Base-by-base conservation (phyloP, 2,329 filamentous ascomycete species). In the Thermoascus crustaceus region DNA sequence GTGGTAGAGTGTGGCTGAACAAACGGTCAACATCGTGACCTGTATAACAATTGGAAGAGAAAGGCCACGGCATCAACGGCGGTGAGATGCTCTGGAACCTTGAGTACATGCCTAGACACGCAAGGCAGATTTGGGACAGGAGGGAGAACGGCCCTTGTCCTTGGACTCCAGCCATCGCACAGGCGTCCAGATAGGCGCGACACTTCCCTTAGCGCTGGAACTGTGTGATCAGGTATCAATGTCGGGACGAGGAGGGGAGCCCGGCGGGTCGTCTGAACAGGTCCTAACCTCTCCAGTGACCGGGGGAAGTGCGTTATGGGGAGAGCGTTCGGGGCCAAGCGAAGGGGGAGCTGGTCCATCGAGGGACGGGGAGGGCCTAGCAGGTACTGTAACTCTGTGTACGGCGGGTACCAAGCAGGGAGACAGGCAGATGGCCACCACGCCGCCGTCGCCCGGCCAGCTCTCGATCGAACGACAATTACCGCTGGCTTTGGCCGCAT, bases 111-210 rank as follows among this genome's bases (percentile, higher is more conserved):
- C 49, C 55, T 47, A 42, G 38, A 46, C 44, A 41, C 49, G 41
- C 55, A 55, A 60, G 58, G 58, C 58, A 60, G 57, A 61, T 42
- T 60, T 46, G 41, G 38, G 43, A 40, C 35, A 37, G 38, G 39
- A 34, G 42, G 38, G 37, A 29, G 7, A 29, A 29, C n/a, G 13
- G 26, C 26, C 26, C 26, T 17, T 22, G 27, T 26, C 32, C 32
- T 25, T 29, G 30, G 37, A 37, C 14, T 18, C 35, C 25, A 13
- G 34, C 34, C 38, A 33, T 38, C 33, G 36, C 30, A 34, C 34
- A 32, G 29, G 32, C 37, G 30, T 37, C 37, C 19, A 29, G 30
- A 34, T 40, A 42, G 38, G 34, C 40, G 40, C 40, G 40, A 37
- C 19, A 32, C 17, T 22, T 16, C 19, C 29, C 13, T 29, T 29